Conservation (phyloP, 176 grass and related monocot genomes). For the Oryza coarctata region DNA sequence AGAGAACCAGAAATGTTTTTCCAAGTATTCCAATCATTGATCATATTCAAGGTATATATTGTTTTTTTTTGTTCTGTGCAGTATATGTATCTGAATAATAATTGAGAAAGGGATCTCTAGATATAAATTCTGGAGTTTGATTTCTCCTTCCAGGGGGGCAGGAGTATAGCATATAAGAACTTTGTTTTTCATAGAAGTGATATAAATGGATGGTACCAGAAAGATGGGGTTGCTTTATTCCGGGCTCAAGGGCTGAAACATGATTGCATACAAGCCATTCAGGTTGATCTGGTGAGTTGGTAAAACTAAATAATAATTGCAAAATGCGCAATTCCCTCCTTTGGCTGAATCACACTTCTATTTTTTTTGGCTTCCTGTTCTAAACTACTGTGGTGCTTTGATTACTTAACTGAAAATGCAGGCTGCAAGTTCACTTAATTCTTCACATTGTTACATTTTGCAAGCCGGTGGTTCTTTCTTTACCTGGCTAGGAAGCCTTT, state of each 20-base stretch:
- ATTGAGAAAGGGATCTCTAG: not conserved
- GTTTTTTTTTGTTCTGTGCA: constrained; percentile 13
- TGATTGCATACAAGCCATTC: constrained; percentile 74
- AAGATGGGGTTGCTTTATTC: constrained; percentile 62
- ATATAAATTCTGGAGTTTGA: constrained; percentile 22
- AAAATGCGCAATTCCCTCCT: not conserved
- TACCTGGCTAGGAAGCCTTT: constrained; percentile 66
- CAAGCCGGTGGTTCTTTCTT: constrained; percentile 59
- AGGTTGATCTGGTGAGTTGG: constrained; percentile 80
- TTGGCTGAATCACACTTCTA: not conserved
- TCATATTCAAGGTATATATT: constrained; percentile 77
- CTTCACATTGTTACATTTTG: constrained; percentile 83
- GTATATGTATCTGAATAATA: constrained; percentile 4
- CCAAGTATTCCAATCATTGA: constrained; percentile 69
- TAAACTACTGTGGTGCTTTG: not conserved
- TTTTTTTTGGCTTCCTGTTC: not conserved
- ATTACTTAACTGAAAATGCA: constrained; percentile 42
- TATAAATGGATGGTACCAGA: constrained; percentile 43
- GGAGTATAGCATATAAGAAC: constrained; percentile 66
- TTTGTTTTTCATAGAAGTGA: constrained; percentile 33
- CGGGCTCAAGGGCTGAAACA: constrained; percentile 74
- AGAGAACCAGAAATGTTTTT: constrained; percentile 77
- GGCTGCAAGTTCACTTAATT: constrained; percentile 65
- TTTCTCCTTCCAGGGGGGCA: constrained; percentile 52
- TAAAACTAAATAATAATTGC: not conserved